phyloP scores from a whole-genome alignment of 805 yeast genomes.

The Candida quercuum region DNA sequence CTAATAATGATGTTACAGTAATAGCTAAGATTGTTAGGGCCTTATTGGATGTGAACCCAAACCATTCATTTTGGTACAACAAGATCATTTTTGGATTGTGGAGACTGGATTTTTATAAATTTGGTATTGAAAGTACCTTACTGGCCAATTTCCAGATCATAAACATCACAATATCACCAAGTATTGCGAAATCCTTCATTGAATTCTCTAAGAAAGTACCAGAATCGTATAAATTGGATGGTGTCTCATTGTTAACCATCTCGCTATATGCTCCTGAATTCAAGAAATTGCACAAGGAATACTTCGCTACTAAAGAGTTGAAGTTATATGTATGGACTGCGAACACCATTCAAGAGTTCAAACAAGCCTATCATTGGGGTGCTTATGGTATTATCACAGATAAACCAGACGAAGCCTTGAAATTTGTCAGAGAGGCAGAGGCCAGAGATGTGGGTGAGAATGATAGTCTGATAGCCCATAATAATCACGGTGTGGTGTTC shows the following conservation, averaged over 20 bases:
- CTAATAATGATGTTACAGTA: constrained; percentile 38
- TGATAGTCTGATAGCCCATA: constrained; percentile 2
- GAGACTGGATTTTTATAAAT: constrained; percentile 40
- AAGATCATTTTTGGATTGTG: constrained; percentile 48
- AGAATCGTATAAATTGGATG: constrained; percentile 43
- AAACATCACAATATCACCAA: constrained; percentile 30
- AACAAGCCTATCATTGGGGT: constrained; percentile 28
- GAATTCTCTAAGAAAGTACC: constrained; percentile 31
- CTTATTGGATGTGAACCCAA: constrained; percentile 32
- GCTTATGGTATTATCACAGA: constrained; percentile 40
- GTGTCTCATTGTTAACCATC: constrained; percentile 44
- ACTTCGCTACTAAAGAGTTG: constrained; percentile 26
- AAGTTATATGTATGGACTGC: constrained; percentile 49
- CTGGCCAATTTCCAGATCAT: constrained; percentile 31
- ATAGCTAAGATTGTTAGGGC: constrained; percentile 33
- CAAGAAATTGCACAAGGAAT: constrained; percentile 22
- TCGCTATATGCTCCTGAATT: constrained; percentile 41
- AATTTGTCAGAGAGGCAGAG: constrained; percentile 6
- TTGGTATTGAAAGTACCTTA: constrained; percentile 33
- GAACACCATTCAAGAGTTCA: constrained; percentile 32
- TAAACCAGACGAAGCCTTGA: constrained; percentile 22
- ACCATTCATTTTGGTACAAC: constrained; percentile 38
- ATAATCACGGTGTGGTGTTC: neutral
- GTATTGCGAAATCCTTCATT: constrained; percentile 27
- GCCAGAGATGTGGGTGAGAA: neutral